These are phyloP conservation scores for grape (Vitis vinifera) DNA, from an alignment of 164 flowering plant species.

Conservation along the genomic window DNA sequence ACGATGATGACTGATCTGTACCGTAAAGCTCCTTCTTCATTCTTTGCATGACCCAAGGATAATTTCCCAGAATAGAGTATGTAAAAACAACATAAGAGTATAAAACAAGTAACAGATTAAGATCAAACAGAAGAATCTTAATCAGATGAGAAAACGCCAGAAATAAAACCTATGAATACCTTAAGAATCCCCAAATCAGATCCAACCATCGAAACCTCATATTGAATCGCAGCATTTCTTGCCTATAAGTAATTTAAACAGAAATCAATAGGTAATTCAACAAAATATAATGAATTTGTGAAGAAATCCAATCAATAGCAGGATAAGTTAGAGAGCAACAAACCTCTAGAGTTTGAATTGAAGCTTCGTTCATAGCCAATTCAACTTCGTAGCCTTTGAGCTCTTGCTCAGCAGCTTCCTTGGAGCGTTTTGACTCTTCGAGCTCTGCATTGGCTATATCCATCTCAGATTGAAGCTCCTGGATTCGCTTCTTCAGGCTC, in stretches of 20 bases:
- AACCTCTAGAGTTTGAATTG: conserved; percentile 69
- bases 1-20: conserved; percentile 18
- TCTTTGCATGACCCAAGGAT: conserved; percentile 29
- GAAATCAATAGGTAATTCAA: neutral
- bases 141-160: neutral
- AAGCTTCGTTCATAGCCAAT: conserved; percentile 44
- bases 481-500: conserved; percentile 47
- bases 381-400: conserved; percentile 71
- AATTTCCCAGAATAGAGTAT: neutral
- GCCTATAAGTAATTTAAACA: conserved; percentile 31
- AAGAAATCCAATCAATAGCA: neutral
- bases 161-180: conserved; percentile 27
- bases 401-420: conserved; percentile 64
- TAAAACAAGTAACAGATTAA: neutral
- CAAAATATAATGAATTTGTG: neutral
- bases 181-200: conserved; percentile 54
- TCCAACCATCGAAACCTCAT: conserved; percentile 47
- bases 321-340: neutral
- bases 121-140: neutral
- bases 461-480: conserved; percentile 43
- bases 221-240: conserved; percentile 54
- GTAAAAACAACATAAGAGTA: neutral
- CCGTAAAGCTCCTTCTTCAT: conserved; percentile 43
- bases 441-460: conserved; percentile 43
- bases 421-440: conserved; percentile 49